Evolutionary conservation across 108 stramenopile species (phyloP).

Genomic region (Craspedostauros australis): DNA sequence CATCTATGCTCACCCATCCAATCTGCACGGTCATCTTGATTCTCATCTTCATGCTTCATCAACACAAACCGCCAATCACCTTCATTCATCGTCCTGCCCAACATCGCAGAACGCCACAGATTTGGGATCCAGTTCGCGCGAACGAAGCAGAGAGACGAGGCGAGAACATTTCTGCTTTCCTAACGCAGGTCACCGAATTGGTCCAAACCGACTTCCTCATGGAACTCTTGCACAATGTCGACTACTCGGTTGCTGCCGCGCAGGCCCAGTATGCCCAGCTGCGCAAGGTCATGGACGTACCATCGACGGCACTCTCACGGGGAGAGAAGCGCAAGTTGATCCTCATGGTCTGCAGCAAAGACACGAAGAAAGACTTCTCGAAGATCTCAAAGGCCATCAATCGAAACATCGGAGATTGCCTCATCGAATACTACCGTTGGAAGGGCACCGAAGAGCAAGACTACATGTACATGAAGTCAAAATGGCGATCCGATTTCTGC

Average conservation of each 20-base stretch:
- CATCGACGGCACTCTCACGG: background rate
- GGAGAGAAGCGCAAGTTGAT: background rate
- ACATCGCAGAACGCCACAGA: too few species aligned
- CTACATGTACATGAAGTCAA: constrained; percentile 33
- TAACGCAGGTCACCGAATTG: constrained; percentile 20
- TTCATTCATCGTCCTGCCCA: too few species aligned
- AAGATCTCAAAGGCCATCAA: constrained; percentile 42
- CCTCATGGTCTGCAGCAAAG: constrained; percentile 6
- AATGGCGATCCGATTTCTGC: constrained; percentile 50
- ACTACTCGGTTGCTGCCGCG: constrained; percentile 34
- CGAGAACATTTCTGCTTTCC: constrained; percentile 40
- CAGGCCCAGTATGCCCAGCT: constrained; percentile 10
- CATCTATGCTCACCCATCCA: too few species aligned
- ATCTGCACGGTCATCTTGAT: too few species aligned
- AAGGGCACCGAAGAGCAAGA: constrained; percentile 13
- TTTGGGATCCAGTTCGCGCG: constrained; percentile 50
- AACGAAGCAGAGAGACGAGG: constrained; percentile 24
- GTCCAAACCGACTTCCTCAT: constrained; percentile 33
- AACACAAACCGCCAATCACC: too few species aligned
- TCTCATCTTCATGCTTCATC: too few species aligned
- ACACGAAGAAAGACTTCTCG: constrained; percentile 35
- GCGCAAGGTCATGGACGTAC: background rate
- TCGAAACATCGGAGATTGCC: constrained; percentile 33
- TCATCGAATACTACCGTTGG: constrained; percentile 55
- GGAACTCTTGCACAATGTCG: constrained; percentile 31